Evolutionary conservation across 164 flowering plant genomes (phyloP).

Genomic region (Stephania yunnanensis): DNA sequence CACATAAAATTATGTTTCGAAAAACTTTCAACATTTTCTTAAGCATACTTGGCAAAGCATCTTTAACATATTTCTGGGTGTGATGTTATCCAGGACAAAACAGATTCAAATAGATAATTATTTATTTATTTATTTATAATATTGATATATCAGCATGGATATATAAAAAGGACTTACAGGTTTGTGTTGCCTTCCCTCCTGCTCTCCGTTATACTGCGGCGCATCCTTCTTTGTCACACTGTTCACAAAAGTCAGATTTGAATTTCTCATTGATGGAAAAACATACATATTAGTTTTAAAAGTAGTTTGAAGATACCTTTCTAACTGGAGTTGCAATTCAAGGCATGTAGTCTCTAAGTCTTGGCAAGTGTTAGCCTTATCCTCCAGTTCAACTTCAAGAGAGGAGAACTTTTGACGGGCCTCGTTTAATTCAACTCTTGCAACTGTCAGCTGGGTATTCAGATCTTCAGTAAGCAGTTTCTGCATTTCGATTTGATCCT

Average conservation of each 20-base stretch:
- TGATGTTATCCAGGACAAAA: background rate
- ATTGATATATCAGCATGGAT: background rate
- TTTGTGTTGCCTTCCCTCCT: slow-evolving; percentile 37
- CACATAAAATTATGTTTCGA: background rate
- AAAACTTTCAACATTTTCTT: background rate
- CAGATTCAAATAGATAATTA: background rate
- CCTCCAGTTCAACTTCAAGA: slow-evolving; percentile 71
- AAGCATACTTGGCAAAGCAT: background rate
- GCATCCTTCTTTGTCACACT: slow-evolving; percentile 43
- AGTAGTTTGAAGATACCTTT: slow-evolving; percentile 47
- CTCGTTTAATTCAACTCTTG: slow-evolving; percentile 53
- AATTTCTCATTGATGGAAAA: slow-evolving; percentile 1
- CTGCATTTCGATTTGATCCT: slow-evolving; percentile 64
- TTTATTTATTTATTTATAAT: background rate
- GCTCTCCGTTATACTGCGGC: slow-evolving; percentile 19
- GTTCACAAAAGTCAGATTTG: slow-evolving; percentile 12
- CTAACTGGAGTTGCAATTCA: slow-evolving; percentile 80
- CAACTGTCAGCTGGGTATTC: slow-evolving; percentile 60
- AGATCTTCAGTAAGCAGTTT: slow-evolving; percentile 66
- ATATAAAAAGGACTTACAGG: slow-evolving; percentile 35
- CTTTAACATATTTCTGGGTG: background rate
- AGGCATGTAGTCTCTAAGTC: slow-evolving; percentile 77
- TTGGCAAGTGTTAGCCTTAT: slow-evolving; percentile 55
- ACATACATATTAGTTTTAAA: no score
- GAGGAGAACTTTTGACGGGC: slow-evolving; percentile 54